These are phyloP conservation scores for Chalaropsis thielavioides DNA, from an alignment of 2,329 filamentous ascomycete species.

Conservation along the genomic window DNA sequence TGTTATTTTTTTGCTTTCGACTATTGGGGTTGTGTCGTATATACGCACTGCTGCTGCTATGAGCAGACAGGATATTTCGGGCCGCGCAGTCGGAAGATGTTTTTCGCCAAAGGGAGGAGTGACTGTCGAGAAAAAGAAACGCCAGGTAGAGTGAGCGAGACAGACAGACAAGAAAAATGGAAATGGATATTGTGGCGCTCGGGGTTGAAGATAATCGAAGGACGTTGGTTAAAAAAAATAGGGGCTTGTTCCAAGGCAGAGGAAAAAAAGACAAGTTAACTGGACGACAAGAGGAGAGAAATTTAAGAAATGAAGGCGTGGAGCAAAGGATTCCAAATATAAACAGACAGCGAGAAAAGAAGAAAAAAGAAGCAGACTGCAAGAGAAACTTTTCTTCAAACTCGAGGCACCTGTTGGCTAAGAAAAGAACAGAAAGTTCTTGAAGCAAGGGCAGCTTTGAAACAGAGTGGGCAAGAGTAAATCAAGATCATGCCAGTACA, in stretches of 20 bases:
- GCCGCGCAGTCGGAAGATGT: conserved; percentile 6
- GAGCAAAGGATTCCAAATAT: not conserved
- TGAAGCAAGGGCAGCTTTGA: not conserved
- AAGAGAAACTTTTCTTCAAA: conserved; percentile 7
- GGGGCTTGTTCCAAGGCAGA: not conserved
- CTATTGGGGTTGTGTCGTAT: not conserved
- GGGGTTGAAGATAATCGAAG: conserved; percentile 1
- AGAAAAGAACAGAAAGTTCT: not conserved
- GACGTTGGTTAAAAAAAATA: conserved; percentile 1
- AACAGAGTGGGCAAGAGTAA: not conserved
- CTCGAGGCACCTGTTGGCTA: not conserved
- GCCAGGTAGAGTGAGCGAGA: not conserved
- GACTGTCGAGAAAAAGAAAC: not conserved
- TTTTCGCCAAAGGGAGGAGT: conserved; percentile 6
- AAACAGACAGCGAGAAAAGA: not conserved
- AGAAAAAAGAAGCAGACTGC: not conserved
- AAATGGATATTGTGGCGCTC: not conserved
- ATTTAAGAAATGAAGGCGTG: not conserved
- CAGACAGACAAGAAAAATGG: conserved; percentile 8
- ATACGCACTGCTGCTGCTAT: not conserved
- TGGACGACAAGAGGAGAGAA: conserved; percentile 1
- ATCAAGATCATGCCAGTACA: not conserved
- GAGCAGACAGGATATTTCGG: conserved; percentile 6
- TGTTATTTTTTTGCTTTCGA: not conserved
- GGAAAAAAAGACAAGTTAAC: conserved; percentile 4